Conservation (phyloP, 1,284 basidiomycete species). For the Papiliotrema terrestris region DNA sequence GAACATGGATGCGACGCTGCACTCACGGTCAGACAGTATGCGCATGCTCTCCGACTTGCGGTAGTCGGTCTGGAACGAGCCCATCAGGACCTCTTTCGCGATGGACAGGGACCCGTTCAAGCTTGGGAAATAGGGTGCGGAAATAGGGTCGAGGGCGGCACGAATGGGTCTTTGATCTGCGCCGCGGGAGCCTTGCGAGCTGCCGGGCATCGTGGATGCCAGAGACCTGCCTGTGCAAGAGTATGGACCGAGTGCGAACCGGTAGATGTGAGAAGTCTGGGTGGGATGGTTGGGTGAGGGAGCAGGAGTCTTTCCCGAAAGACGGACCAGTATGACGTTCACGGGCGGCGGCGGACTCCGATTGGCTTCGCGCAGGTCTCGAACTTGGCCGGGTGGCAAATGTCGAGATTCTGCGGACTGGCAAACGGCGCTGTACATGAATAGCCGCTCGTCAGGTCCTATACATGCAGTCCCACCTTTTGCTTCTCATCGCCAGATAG, state of each 20-base stretch:
- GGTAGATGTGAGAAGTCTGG: background rate
- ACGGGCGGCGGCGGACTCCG: too few relatives aligned
- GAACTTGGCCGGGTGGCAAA: too few relatives aligned
- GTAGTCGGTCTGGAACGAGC: constrained; percentile 39
- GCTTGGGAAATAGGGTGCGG: constrained; percentile 27
- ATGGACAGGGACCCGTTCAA: constrained; percentile 36
- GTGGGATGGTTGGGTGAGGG: too few relatives aligned
- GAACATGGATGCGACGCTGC: background rate
- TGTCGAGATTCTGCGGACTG: too few relatives aligned
- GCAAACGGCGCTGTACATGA: too few relatives aligned
- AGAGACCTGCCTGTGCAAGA: background rate
- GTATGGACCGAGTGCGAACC: background rate
- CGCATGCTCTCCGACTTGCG: constrained; percentile 42
- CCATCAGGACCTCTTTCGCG: constrained; percentile 47
- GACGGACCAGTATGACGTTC: too few relatives aligned
- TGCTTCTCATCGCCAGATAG: too few relatives aligned
- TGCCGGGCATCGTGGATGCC: constrained; percentile 5
- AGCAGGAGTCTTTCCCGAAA: too few relatives aligned
- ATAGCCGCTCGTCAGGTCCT: too few relatives aligned
- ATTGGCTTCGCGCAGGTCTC: too few relatives aligned
- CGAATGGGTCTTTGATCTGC: constrained; percentile 19
- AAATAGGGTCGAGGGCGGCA: constrained; percentile 35
- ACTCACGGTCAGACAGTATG: constrained; percentile 47
- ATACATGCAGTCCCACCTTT: too few relatives aligned
- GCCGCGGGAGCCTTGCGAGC: background rate